phyloP scores from a whole-genome alignment of 768 basidiomycete species.

The Trametopsis cervina region DNA sequence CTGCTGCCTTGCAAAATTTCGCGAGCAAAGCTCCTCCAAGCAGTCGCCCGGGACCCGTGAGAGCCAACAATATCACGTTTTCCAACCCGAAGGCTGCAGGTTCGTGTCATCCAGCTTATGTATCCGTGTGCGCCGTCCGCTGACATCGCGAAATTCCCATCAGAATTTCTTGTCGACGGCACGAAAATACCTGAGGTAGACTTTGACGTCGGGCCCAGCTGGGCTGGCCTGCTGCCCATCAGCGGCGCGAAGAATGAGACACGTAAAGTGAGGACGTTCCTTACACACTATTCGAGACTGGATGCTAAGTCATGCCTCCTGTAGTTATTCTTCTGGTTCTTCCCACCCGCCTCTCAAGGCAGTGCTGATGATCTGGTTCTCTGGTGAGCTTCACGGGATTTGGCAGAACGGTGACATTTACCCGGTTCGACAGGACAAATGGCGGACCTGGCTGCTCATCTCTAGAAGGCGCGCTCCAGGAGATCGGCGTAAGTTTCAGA shows the following conservation, averaged over 20 bases:
- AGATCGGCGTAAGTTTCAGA: constrained; percentile 53
- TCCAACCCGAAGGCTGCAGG: constrained; percentile 36
- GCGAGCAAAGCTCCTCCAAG: constrained; percentile 7
- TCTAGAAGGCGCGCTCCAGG: constrained; percentile 63
- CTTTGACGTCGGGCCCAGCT: constrained; percentile 71
- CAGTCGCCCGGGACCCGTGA: constrained; percentile 10
- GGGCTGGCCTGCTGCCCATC: constrained; percentile 70
- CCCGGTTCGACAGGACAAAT: constrained; percentile 50
- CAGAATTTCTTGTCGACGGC: constrained; percentile 70
- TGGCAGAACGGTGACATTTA: not conserved
- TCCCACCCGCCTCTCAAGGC: constrained; percentile 69
- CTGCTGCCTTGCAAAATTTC: constrained; percentile 40
- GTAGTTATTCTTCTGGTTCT: constrained; percentile 81
- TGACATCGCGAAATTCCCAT: too few species aligned
- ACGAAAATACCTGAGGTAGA: constrained; percentile 57
- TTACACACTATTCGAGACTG: not conserved
- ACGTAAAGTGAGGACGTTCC: constrained; percentile 47
- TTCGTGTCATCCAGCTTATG: too few species aligned
- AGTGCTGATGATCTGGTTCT: constrained; percentile 69
- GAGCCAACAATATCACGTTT: constrained; percentile 64
- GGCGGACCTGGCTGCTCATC: constrained; percentile 80
- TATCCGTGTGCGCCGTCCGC: too few species aligned
- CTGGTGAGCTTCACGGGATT: constrained; percentile 46
- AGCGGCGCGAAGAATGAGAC: constrained; percentile 54
- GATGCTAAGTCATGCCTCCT: not conserved